Conservation (phyloP, 202 grass and related monocot genomes). For the Musa balbisiana region DNA sequence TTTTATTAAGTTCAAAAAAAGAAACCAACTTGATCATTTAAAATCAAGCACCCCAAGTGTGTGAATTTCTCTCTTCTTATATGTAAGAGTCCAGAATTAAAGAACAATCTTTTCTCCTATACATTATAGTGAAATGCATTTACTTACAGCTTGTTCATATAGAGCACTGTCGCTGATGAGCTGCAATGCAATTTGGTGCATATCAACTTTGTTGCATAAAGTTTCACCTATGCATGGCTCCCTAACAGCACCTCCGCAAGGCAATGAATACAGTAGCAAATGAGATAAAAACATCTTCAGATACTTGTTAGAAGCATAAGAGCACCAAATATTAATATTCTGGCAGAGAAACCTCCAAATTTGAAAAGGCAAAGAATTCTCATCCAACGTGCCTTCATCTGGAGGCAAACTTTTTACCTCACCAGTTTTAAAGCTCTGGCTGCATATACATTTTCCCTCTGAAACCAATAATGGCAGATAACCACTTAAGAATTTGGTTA, state of each 20-base stretch:
- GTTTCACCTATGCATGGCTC: conserved; percentile 20
- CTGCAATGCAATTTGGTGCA: conserved; percentile 50
- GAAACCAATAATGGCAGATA: conserved; percentile 39
- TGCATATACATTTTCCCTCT: conserved; percentile 24
- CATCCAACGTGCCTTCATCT: conserved; percentile 40
- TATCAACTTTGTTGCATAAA: conserved; percentile 35
- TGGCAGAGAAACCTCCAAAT: conserved; percentile 77
- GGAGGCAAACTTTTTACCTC: conserved; percentile 22
- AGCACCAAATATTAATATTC: conserved; percentile 85
- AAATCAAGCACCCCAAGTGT: not conserved
- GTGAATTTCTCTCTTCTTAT: not conserved
- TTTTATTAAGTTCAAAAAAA: not conserved
- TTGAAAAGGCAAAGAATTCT: conserved; percentile 47
- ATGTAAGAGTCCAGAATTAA: not conserved
- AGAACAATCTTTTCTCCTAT: not conserved
- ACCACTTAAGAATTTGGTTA: conserved; percentile 61
- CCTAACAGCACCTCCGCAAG: conserved; percentile 28
- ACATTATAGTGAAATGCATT: not conserved
- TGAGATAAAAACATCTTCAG: conserved; percentile 71
- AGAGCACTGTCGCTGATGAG: conserved; percentile 67
- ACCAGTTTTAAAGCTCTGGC: conserved; percentile 6
- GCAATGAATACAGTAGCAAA: conserved; percentile 57
- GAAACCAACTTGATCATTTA: not conserved
- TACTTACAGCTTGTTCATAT: conserved; percentile 76
- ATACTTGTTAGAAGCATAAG: conserved; percentile 63